Evolutionary conservation across 2,329 filamentous ascomycete genomes (phyloP), one percentile per base, ranked within the genome.

Genomic region (Metarhizium guizhouense): DNA sequence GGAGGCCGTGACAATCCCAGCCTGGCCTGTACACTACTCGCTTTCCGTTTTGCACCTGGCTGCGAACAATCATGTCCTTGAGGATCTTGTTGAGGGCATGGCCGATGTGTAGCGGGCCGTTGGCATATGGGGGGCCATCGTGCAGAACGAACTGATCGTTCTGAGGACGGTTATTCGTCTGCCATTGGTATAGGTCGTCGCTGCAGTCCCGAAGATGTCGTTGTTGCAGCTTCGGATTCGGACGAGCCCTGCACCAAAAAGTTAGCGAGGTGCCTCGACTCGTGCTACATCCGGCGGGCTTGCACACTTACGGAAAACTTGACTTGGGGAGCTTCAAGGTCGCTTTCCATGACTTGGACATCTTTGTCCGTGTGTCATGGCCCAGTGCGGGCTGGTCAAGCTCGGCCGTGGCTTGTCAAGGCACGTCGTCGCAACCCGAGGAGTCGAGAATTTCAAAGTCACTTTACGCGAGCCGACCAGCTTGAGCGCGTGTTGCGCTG

Each of bases 1-100:
- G 94, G 51, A 99, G 79, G 0, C 94, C 94, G 75, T 99, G 94
- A 62, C 94, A 99, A 69, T 99, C 95, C 94, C 94, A 99, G 49
- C 94, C 93, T 2, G 94, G 94, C 16, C 91, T 78, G 66, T 95
- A 99, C 43, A 84, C 78, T 38, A 97, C 85, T 59, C 83, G 79
- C 65, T 63, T 64, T 63, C 79, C 94, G 66, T 86, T 81, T 58
- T 88, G 84, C 58, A 97, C 75, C 73, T 96, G 85, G 58, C 87
- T 84, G 45, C 94, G 83, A 63, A 91, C 79, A 59, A 95, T 89
- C 65, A 97, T 88, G 72, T 99, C 94, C 76, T 99, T 99, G 57
- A 96, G 78, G 63, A 97, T 87, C 74, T 99, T 99, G 73, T 99
- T 99, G 67, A 99, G 76, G 40, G 94, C 91, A 76, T 99, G 94